Evolutionary conservation across 2,329 filamentous ascomycete species (phyloP), one percentile per base, ranked within the genome.

Genomic region (Fusarium subglutinans): DNA sequence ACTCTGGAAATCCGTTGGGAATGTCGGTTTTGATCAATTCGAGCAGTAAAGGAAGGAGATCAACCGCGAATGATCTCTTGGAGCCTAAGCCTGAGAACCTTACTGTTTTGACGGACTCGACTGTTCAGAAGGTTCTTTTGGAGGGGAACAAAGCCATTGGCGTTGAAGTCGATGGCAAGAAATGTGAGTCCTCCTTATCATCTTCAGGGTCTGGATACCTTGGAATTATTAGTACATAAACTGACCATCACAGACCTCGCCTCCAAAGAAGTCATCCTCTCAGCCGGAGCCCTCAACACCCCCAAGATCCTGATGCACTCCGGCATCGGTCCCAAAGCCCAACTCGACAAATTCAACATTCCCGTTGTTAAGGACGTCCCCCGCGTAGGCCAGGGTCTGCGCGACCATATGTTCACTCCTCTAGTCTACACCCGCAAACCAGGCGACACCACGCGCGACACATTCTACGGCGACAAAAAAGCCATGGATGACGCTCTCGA

Each of bases 1-100:
- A 91, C 70, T 87, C 86, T 13, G 90, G 90, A 0, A 84, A 91
- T 74, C 88, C 88, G 0, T 82, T 90, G 37, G 90, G 90, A 8
- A 85, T 91, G 80, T 84, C 84, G 3, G 79, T 87, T 48, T 76
- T 84, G 22, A 85, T 88, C 70, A 87, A 85, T 53, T 88, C 88
- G 17, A 82, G 86, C n/a, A 76, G 82, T 33, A 81, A 85, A 13
- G 88, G 88, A 2, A 56, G 83, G 14, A 82, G 88, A 24, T 85
- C 84, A 0, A 90, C 88, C 0, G 86, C 89, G 0, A 81, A 82
- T 4, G 88, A 89, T 67, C 80, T 90, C 51, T 72, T 91, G 17
- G 69, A 73, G 4, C 75, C 80, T 7, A 50, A 76, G 2, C 87
- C 87, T 0, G 76, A 81, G 0, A 92, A 91, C 67, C 78, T 77